These are phyloP conservation scores for Teunomyces funiuensis DNA, from an alignment of 805 yeast species.

Conservation along the genomic window DNA sequence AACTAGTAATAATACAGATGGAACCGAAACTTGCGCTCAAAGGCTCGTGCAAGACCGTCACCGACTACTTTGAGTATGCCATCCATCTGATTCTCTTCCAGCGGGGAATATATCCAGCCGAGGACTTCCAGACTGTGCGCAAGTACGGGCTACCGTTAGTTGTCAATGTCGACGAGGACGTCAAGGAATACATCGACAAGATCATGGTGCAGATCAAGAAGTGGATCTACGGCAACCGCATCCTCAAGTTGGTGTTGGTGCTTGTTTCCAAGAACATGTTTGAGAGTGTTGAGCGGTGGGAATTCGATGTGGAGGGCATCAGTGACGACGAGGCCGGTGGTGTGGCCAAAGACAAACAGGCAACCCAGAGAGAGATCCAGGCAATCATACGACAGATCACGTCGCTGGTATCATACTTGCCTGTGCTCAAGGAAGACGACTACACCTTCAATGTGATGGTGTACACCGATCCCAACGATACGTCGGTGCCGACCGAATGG, in stretches of 20 bases:
- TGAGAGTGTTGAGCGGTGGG: slow-evolving; percentile 83
- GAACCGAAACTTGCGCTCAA: slow-evolving; percentile 54
- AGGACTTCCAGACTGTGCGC: slow-evolving; percentile 73
- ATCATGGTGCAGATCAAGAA: slow-evolving; percentile 61
- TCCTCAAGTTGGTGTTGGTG: slow-evolving; percentile 68
- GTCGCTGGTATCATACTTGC: slow-evolving; percentile 82
- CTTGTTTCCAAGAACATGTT: slow-evolving; percentile 67
- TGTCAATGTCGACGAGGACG: slow-evolving; percentile 72
- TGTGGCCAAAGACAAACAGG: slow-evolving; percentile 37
- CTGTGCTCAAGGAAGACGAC: slow-evolving; percentile 57
- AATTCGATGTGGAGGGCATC: slow-evolving; percentile 59
- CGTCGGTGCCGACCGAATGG: slow-evolving; percentile 76
- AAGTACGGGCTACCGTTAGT: slow-evolving; percentile 80
- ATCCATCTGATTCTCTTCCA: slow-evolving; percentile 83
- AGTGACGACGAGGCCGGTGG: slow-evolving; percentile 14
- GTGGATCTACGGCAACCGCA: slow-evolving; percentile 73
- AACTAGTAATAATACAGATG: neutral
- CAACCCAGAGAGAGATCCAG: slow-evolving; percentile 75
- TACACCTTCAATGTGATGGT: slow-evolving; percentile 85
- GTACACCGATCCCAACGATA: slow-evolving; percentile 61
- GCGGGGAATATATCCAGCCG: slow-evolving; percentile 85
- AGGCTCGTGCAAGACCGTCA: slow-evolving; percentile 76
- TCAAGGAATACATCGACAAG: slow-evolving; percentile 62
- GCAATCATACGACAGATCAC: slow-evolving; percentile 85
- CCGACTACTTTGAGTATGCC: slow-evolving; percentile 83